Percentiles rank a stretch among this genome's conserved stretches.
phyloP scores from a whole-genome alignment of 169 alveolate genomes.

The Perkinsus chesapeaki region DNA sequence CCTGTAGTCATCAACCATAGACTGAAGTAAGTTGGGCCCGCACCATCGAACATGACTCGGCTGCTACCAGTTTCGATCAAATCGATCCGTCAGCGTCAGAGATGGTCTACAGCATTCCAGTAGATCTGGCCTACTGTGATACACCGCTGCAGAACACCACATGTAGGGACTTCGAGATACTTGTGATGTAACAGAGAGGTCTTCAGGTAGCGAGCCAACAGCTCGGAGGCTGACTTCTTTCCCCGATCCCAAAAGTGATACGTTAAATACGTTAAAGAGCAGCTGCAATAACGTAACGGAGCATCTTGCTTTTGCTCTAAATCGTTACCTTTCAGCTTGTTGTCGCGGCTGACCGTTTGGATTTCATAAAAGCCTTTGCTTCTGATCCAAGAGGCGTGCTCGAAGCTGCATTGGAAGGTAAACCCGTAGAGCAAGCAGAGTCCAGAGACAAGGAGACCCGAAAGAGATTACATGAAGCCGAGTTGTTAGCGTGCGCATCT shows the following conservation, averaged over 20 bases:
- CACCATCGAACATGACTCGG: neutral
- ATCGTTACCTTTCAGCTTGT: neutral
- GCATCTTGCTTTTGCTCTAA: neutral
- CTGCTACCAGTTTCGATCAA: neutral
- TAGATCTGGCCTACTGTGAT: neutral
- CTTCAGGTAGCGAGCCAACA: neutral
- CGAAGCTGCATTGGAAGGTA: neutral
- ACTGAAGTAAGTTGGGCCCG: neutral
- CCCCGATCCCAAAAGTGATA: neutral
- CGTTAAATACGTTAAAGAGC: neutral
- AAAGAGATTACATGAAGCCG: neutral
- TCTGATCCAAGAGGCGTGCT: neutral
- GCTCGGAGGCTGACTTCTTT: neutral
- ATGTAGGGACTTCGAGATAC: neutral
- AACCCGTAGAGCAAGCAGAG: neutral
- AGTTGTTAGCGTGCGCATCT: neutral
- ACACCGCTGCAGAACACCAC: neutral
- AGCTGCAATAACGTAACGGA: neutral
- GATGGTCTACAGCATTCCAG: neutral
- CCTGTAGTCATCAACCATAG: neutral
- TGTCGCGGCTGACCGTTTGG: neutral
- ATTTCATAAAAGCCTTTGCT: neutral
- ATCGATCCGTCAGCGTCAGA: neutral
- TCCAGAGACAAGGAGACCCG: neutral
- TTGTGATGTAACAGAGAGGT: neutral